A percentile compares a stretch with the other conserved stretches of the same genome.
Evolutionary conservation across 176 grass and related monocot species (phyloP).

Genomic region (Aegilops speltoides): DNA sequence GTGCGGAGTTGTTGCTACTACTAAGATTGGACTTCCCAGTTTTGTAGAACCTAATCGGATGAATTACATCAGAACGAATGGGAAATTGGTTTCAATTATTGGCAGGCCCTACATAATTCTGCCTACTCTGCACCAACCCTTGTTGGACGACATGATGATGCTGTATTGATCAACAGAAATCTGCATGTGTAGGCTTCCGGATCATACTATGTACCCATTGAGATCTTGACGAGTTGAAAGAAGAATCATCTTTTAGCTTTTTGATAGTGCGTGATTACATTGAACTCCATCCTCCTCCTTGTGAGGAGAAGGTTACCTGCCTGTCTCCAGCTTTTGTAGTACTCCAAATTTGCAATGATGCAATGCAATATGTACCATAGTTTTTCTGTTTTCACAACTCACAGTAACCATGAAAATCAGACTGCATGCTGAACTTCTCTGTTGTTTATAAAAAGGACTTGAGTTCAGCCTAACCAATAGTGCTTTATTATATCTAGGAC

Average conservation of each 20-base stretch:
- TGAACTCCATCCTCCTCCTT: not conserved
- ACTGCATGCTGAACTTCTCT: not conserved
- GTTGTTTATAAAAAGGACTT: not conserved
- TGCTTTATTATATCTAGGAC: too few species aligned
- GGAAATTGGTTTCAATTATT: too few species aligned
- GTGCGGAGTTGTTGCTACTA: too few species aligned
- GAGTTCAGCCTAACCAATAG: not conserved
- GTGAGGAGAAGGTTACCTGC: too few species aligned
- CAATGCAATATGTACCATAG: not conserved
- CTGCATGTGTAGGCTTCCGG: not conserved
- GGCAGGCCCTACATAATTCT: too few species aligned
- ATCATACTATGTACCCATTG: slow-evolving; percentile 11
- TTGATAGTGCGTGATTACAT: not conserved
- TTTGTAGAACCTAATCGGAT: too few species aligned
- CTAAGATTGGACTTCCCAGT: too few species aligned
- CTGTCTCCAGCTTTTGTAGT: not conserved
- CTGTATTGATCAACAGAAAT: not conserved
- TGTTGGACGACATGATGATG: not conserved
- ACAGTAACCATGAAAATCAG: not conserved
- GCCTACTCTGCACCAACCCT: too few species aligned
- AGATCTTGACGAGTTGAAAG: not conserved
- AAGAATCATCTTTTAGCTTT: not conserved
- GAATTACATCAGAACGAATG: too few species aligned
- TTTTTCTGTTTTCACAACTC: not conserved
- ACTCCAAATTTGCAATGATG: not conserved